These are phyloP conservation scores for Aspergillus cristatus DNA, from an alignment of 495 filamentous ascomycete species.

Conservation along the genomic window DNA sequence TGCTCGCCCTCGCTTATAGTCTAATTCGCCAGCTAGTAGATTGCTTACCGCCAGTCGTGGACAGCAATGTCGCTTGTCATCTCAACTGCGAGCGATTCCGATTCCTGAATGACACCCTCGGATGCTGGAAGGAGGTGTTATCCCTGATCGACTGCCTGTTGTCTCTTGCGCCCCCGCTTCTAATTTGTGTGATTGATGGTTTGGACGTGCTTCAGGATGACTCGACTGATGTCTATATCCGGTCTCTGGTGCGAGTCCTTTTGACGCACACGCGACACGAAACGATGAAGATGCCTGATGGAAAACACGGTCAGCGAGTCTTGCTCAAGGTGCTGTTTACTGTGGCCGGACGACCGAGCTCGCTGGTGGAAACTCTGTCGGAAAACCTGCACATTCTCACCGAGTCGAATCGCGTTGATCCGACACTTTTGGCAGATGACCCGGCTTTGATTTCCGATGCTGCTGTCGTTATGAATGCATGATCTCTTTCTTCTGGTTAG, in stretches of 20 bases:
- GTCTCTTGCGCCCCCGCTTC: slow-evolving; percentile 31
- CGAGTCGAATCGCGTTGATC: slow-evolving; percentile 18
- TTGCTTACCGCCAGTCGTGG: slow-evolving; percentile 30
- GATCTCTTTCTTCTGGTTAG: slow-evolving; percentile 2
- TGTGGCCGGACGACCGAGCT: slow-evolving; percentile 24
- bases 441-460: slow-evolving; percentile 20
- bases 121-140: slow-evolving; percentile 33
- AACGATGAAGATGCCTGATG: slow-evolving; percentile 8
- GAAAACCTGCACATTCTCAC: slow-evolving; percentile 26
- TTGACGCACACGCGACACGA: slow-evolving; percentile 30
- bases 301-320: slow-evolving; percentile 17
- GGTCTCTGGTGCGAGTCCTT: slow-evolving; percentile 27
- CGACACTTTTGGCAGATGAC: slow-evolving; percentile 12
- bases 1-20: slow-evolving; percentile 38
- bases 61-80: slow-evolving; percentile 29
- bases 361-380: slow-evolving; percentile 30
- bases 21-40: slow-evolving; percentile 42
- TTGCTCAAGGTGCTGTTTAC: slow-evolving; percentile 37
- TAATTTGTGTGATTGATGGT: slow-evolving; percentile 35
- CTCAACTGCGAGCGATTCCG: slow-evolving; percentile 32
- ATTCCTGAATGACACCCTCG: slow-evolving; percentile 28
- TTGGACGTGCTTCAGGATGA: slow-evolving; percentile 30
- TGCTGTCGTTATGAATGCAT: slow-evolving; percentile 32
- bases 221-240: slow-evolving; percentile 28
- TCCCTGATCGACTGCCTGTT: slow-evolving; percentile 31